phyloP scores from a whole-genome alignment of 305 asterid species.

The Caryopteris hybrid region DNA sequence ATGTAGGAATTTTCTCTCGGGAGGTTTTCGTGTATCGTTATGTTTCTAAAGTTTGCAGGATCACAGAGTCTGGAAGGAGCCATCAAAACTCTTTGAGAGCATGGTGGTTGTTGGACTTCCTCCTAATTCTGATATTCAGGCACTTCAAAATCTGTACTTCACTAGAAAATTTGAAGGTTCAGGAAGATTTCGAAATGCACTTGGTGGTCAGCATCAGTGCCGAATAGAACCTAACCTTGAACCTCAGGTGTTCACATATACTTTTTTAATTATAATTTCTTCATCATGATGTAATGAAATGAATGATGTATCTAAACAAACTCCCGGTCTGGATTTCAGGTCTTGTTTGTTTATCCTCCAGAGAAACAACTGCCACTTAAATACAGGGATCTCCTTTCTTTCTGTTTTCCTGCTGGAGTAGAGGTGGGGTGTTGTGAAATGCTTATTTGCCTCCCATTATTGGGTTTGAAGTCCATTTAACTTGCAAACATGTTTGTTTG shows the following conservation, averaged over 20 bases:
- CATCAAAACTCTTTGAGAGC: conserved; percentile 86
- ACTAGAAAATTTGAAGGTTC: conserved; percentile 77
- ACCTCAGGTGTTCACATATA: conserved; percentile 67
- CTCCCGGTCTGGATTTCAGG: conserved; percentile 49
- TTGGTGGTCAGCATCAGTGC: conserved; percentile 74
- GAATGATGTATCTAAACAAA: not conserved
- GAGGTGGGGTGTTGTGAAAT: conserved; percentile 55
- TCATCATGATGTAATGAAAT: not conserved
- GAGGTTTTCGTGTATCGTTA: conserved; percentile 32
- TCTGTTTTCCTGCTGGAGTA: conserved; percentile 95
- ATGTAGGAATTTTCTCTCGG: not conserved
- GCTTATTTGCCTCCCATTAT: not conserved
- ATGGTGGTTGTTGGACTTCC: conserved; percentile 98
- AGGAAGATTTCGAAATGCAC: conserved; percentile 73
- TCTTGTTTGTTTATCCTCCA: conserved; percentile 98
- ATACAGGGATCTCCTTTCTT: conserved; percentile 94
- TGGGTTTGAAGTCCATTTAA: conserved; percentile 1
- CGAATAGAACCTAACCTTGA: conserved; percentile 97
- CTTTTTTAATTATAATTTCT: not conserved
- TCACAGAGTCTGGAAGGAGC: conserved; percentile 91
- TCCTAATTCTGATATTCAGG: conserved; percentile 81
- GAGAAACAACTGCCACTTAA: conserved; percentile 92
- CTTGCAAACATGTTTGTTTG: not conserved
- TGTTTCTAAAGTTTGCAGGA: conserved; percentile 57
- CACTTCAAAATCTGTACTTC: conserved; percentile 86